A percentile compares a stretch with the other conserved stretches of the same genome.
These are phyloP conservation scores for Dactylellina haptotyla DNA, from an alignment of 2,329 filamentous ascomycete species.

Conservation along the genomic window DNA sequence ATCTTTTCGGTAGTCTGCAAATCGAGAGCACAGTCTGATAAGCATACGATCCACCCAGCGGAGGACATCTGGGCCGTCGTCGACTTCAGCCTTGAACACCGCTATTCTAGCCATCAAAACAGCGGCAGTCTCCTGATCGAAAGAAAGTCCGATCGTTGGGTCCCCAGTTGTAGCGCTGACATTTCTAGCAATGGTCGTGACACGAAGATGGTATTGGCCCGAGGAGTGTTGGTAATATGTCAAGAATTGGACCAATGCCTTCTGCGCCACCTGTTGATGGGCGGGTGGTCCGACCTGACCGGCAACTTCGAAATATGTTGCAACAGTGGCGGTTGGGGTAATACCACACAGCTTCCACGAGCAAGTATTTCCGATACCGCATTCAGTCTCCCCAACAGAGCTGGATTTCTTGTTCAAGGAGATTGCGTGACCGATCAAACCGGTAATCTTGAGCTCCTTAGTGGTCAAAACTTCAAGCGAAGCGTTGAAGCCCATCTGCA, in stretches of 20 bases:
- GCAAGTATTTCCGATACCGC: conserved; percentile 97
- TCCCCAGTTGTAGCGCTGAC: conserved; percentile 82
- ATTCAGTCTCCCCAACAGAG: conserved; percentile 96
- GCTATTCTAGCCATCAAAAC: conserved; percentile 99
- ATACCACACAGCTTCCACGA: conserved; percentile 99
- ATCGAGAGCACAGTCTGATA: conserved; percentile 92
- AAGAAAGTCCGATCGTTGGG: conserved; percentile 87
- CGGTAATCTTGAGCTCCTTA: conserved; percentile 97
- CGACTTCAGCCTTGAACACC: conserved; percentile 97
- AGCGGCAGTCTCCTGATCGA: conserved; percentile 96
- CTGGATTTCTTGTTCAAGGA: conserved; percentile 98
- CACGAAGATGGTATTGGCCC: conserved; percentile 92
- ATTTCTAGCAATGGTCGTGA: conserved; percentile 91
- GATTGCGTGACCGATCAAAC: conserved; percentile 93
- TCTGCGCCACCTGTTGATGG: conserved; percentile 80
- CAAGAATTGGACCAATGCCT: conserved; percentile 96
- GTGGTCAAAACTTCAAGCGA: conserved; percentile 95
- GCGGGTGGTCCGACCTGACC: conserved; percentile 72
- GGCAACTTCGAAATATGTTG: conserved; percentile 97
- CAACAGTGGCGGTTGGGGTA: conserved; percentile 91
- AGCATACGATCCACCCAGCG: conserved; percentile 99
- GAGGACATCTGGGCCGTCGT: conserved; percentile 97
- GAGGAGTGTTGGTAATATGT: conserved; percentile 99
- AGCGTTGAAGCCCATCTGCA: conserved; percentile 98
- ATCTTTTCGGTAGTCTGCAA: conserved; percentile 97